phyloP scores from a whole-genome alignment of 805 yeast genomes.

The Myxozyma neglecta region DNA sequence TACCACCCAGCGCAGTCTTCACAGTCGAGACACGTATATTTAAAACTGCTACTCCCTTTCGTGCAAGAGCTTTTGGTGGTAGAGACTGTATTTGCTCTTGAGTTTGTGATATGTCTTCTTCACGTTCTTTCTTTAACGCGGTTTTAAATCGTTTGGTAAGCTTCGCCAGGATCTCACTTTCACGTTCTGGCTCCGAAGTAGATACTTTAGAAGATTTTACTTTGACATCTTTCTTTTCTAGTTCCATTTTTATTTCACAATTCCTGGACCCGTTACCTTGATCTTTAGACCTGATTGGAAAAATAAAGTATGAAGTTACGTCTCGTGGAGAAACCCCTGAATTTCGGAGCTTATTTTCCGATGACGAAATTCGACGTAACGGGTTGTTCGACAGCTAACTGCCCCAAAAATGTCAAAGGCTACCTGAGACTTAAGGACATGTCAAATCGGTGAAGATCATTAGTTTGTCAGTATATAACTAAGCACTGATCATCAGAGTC shows the following conservation, averaged over 20 bases:
- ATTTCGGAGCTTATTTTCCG: neutral
- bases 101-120: slow-evolving; percentile 54
- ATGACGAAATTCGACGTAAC: neutral
- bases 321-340: neutral
- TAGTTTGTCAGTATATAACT: no score
- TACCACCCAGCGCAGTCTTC: slow-evolving; percentile 79
- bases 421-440: neutral
- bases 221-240: no score
- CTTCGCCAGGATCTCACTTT: slow-evolving; percentile 8
- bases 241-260: neutral
- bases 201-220: neutral
- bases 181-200: slow-evolving; percentile 1
- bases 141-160: slow-evolving; percentile 22
- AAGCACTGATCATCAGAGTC: no score
- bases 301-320: neutral
- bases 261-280: neutral
- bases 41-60: slow-evolving; percentile 71
- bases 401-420: neutral
- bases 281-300: neutral
- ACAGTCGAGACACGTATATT: slow-evolving; percentile 63
- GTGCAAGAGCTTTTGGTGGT: slow-evolving; percentile 65
- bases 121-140: slow-evolving; percentile 45
- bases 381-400: neutral
- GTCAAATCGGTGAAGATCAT: neutral
- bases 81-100: slow-evolving; percentile 47